Conservation (phyloP, 371 early-diverging fungal genomes). For the Apophysomyces ossiformis region DNA sequence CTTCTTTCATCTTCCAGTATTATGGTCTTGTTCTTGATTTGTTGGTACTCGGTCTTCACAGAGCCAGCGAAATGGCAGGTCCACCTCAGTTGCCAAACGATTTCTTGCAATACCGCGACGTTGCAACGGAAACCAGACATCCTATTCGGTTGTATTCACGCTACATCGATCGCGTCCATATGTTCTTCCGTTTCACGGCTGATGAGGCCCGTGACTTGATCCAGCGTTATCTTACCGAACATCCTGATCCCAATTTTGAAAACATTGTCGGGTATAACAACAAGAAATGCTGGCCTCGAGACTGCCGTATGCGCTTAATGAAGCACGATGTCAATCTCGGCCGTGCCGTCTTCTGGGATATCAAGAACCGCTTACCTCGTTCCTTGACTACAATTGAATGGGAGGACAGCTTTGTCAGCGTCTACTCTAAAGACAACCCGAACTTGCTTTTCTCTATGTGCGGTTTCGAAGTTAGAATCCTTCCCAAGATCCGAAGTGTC, state of each 20-base stretch:
- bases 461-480: constrained; percentile 90
- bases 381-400: constrained; percentile 97
- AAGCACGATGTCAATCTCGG: constrained; percentile 91
- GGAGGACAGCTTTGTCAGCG: constrained; percentile 96
- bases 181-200: constrained; percentile 93
- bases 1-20: constrained; percentile 97
- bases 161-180: constrained; percentile 92
- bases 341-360: constrained; percentile 97
- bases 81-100: constrained; percentile 94
- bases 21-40: constrained; percentile 97
- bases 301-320: constrained; percentile 99
- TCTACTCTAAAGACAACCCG: constrained; percentile 96
- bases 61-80: constrained; percentile 97
- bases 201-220: constrained; percentile 95
- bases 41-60: constrained; percentile 93
- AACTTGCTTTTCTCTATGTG: constrained; percentile 92
- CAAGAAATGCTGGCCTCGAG: constrained; percentile 97
- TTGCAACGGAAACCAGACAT: constrained; percentile 91
- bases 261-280: constrained; percentile 98
- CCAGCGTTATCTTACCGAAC: constrained; percentile 96
- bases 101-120: constrained; percentile 95
- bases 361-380: constrained; percentile 96
- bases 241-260: constrained; percentile 99
- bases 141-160: constrained; percentile 97
- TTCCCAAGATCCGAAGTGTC: constrained; percentile 87